Base-by-base conservation (phyloP, 2,329 filamentous ascomycete genomes). In the Xylariaceae sp. region DNA sequence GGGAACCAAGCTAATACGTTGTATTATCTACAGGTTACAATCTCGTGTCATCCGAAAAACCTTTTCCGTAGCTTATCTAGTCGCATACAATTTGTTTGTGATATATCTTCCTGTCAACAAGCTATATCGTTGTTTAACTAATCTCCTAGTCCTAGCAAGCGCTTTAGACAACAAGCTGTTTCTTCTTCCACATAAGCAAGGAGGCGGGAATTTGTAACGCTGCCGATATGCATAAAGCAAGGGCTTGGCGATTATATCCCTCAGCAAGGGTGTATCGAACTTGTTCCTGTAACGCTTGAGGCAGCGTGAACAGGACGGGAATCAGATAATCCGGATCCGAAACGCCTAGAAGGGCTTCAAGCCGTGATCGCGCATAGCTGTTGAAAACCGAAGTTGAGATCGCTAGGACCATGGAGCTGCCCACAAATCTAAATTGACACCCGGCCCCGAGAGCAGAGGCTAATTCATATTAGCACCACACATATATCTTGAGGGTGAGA, bases 311-410 rank as follows among this genome's bases (percentile, higher is more conserved):
- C 7, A 63, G 20, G 18, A 47, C 7, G 4, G 37, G 29, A 3
- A 20, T 32, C 2, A 62, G 21, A 1, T 21, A 10, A 21, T 61
- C 55, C 2, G 51, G 26, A 42, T 54, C 21, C 1, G 59, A 50
- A 18, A 48, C 44, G 2, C 52, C 55, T 12, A 62, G 9, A 2
- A 59, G 23, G 7, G 26, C 32, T 37, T 52, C 29, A 18, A 66
- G 44, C 2, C n/a, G 52, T 2, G 59, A 50, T 10, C 46, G 47
- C 0, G 46, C 43, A 12, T 53, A 57, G 4, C 18, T 43, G 51
- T 61, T 66, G 45, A 65, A 66, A 3, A 67, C 40, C 0, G 64
- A 58, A 1, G 64, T 67, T 1, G 63, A 50, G 10, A 66, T 52
- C 3, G 65, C 54, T 1, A 65, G 19, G 2, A 59, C 50, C 1